Evolutionary conservation across 306 rosid genomes (phyloP).

Genomic region (Vigna angularis): DNA sequence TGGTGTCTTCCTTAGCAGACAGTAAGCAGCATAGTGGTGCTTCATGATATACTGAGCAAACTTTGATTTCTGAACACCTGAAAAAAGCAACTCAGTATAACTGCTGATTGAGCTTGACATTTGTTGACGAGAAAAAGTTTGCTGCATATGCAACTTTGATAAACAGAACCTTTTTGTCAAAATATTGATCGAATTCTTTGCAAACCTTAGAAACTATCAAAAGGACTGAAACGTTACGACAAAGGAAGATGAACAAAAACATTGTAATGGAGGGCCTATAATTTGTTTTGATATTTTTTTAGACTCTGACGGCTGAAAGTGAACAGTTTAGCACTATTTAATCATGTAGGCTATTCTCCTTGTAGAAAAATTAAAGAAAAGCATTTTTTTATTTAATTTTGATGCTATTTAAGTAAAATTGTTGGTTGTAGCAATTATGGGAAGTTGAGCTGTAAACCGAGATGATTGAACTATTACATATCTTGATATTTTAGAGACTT

Average conservation of each 20-base stretch:
- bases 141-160: neutral
- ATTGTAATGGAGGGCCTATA: conserved; percentile 34
- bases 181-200: conserved; percentile 16
- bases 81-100: conserved; percentile 1
- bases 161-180: neutral
- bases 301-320: neutral
- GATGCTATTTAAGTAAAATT: neutral
- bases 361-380: neutral
- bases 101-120: conserved; percentile 10
- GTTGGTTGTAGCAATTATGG: neutral
- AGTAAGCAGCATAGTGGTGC: neutral
- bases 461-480: neutral
- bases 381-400: neutral
- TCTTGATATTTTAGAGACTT: conserved; percentile 33
- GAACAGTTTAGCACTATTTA: neutral
- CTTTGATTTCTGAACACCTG: conserved; percentile 11
- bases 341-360: neutral
- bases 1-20: neutral
- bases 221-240: neutral
- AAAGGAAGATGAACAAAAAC: conserved; percentile 2
- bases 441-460: neutral
- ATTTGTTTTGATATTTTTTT: neutral
- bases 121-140: neutral
- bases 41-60: conserved; percentile 22
- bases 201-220: neutral